Conservation (phyloP, 257 asterid species). For the Solanum corneliomulleri region DNA sequence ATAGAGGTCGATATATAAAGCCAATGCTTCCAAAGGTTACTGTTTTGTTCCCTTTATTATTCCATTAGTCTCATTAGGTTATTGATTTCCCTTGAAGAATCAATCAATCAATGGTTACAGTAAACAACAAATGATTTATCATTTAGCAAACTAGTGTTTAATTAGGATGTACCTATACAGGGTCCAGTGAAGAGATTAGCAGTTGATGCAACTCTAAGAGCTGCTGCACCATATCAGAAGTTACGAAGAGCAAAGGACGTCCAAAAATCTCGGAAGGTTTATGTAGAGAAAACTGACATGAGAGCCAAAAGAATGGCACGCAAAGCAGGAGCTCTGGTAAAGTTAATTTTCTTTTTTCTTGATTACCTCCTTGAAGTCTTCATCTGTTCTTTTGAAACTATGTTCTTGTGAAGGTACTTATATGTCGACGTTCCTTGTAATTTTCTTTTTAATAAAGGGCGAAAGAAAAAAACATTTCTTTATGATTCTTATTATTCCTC, state of each 20-base stretch:
- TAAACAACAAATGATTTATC: not conserved
- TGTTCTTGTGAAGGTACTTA: not conserved
- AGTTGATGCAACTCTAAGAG: slow-evolving; percentile 99
- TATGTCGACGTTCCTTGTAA: not conserved
- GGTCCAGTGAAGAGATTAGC: slow-evolving; percentile 97
- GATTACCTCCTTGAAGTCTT: not conserved
- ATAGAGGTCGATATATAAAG: slow-evolving; percentile 90
- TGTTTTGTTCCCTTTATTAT: not conserved
- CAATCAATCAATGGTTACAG: not conserved
- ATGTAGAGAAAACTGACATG: slow-evolving; percentile 90
- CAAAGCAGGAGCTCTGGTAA: slow-evolving; percentile 99
- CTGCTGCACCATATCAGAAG: slow-evolving; percentile 99
- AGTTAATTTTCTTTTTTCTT: not conserved
- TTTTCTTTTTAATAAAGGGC: not conserved
- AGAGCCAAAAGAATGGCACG: slow-evolving; percentile 99
- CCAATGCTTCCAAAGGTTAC: slow-evolving; percentile 98
- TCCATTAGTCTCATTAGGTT: not conserved
- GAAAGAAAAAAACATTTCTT: not conserved
- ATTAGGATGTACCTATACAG: slow-evolving; percentile 31
- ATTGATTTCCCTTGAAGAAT: not conserved
- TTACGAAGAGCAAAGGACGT: slow-evolving; percentile 79
- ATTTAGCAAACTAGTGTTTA: not conserved
- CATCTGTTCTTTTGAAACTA: not conserved
- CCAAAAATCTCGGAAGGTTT: slow-evolving; percentile 63
- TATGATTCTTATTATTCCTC: not conserved